Base-by-base conservation (phyloP, 2,329 filamentous ascomycete genomes). In the Neurospora sp. region DNA sequence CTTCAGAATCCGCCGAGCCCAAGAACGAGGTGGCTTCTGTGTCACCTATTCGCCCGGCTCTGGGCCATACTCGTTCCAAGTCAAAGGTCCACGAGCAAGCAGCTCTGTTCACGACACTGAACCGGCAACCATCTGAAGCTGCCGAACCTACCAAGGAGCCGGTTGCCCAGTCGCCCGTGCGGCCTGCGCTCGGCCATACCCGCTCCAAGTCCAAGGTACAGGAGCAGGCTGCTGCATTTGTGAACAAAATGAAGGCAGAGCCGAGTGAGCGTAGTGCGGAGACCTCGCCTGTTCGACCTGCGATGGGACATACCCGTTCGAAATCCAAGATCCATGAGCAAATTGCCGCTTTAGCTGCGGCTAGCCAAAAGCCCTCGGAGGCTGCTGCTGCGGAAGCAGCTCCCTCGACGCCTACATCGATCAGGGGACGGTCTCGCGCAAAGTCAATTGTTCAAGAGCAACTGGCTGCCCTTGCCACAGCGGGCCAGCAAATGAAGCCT, bases 241-340 rank as follows among this genome's bases (percentile, higher is more conserved):
- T 62, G 23, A 62, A 62, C 52, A 62, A 36, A 1, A 62, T 62
- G 52, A 62, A 62, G 52, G 52, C 52, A 28, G 52, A 62, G 15
- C 52, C 52, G 3, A 62, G 15, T 17, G 52, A 62, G 52, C 52
- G 52, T 36, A 62, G 52, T 5, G 28, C 28, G 23, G 52, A 62
- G 52, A 62, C 52, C 3, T 62, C 52, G 52, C 52, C 52, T 33
- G 52, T 62, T 62, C 52, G 52, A 33, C 52, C 52, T n/a, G 28
- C 52, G 52, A 5, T 62, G 52, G 52, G 52, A 62, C 67, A 62
- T 57, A 36, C 37, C 12, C 67, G 67, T 43, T 66, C 67, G 36
- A 52, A 52, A 46, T 75, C 70, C 65, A 78, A 74, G 28, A 74
- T 79, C 39, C 74, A 77, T 23, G 78, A 77, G 68, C 76, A 79